These are phyloP conservation scores for Phyllosticta paracitricarpa DNA, from an alignment of 2,329 filamentous ascomycete species.

Conservation along the genomic window DNA sequence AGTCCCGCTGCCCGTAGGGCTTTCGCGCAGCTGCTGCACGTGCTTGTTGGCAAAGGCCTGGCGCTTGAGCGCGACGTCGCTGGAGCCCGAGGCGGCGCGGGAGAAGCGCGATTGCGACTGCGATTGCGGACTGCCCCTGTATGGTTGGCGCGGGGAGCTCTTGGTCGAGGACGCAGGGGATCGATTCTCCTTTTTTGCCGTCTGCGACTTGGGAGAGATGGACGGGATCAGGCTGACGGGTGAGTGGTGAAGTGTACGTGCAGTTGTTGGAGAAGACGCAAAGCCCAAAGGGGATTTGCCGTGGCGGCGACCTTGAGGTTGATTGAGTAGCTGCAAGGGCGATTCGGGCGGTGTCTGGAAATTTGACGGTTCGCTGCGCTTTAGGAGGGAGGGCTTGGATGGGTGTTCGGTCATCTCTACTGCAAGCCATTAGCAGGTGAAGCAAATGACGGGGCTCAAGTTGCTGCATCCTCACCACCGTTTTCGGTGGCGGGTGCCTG, in stretches of 20 bases:
- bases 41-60: background rate
- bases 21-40: background rate
- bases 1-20: background rate
- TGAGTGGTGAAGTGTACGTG: background rate
- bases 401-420: background rate
- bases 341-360: background rate
- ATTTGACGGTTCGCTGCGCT: background rate
- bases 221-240: background rate
- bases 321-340: background rate
- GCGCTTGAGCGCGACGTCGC: background rate
- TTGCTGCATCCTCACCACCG: constrained; percentile 6
- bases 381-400: background rate
- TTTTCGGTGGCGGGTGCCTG: constrained; percentile 8
- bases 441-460: background rate
- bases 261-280: background rate
- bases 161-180: background rate
- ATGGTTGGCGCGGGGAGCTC: background rate
- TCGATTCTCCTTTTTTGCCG: background rate
- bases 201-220: background rate
- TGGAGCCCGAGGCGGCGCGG: background rate
- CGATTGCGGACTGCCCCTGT: background rate
- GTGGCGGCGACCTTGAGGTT: background rate
- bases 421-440: constrained; percentile 3
- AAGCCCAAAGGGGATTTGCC: background rate
- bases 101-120: background rate